A percentile compares a stretch with the other conserved stretches of the same genome.
Evolutionary conservation across 2,329 filamentous ascomycete genomes (phyloP).

Genomic region (Diaporthe citrichinensis): DNA sequence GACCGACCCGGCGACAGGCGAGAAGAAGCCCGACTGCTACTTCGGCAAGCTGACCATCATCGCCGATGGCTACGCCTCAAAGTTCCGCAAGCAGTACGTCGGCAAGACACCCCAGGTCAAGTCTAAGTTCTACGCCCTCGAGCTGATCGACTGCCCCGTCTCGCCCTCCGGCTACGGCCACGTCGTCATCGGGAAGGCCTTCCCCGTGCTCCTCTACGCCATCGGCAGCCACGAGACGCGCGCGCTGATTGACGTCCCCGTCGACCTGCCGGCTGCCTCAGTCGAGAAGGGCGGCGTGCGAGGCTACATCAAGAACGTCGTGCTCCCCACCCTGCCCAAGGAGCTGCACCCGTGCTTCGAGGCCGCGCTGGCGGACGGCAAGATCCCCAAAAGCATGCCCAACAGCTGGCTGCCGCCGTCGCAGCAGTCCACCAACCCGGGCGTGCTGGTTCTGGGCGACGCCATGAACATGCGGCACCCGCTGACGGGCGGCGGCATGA

Average conservation of each 20-base stretch:
- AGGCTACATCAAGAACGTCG: conserved; percentile 81
- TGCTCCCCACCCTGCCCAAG: conserved; percentile 83
- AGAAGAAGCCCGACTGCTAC: conserved; percentile 79
- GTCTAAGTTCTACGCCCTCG: conserved; percentile 93
- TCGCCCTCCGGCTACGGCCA: conserved; percentile 84
- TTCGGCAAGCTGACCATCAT: conserved; percentile 91
- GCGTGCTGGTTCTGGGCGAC: conserved; percentile 88
- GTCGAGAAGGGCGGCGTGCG: conserved; percentile 85
- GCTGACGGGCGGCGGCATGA: conserved; percentile 97
- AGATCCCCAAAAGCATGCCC: conserved; percentile 88
- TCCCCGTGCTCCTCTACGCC: conserved; percentile 92
- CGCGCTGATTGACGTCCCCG: conserved; percentile 88
- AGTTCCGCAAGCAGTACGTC: conserved; percentile 87
- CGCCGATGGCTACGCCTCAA: conserved; percentile 92
- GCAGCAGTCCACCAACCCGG: conserved; percentile 70
- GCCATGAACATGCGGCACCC: conserved; percentile 99
- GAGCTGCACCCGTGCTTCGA: conserved; percentile 80
- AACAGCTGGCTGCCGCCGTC: conserved; percentile 92
- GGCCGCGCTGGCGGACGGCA: conserved; percentile 82
- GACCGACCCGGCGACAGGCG: conserved; percentile 66
- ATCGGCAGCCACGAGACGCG: conserved; percentile 96
- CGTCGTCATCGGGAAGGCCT: conserved; percentile 84
- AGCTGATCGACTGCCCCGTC: conserved; percentile 89
- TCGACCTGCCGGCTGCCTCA: conserved; percentile 80
- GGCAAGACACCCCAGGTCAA: conserved; percentile 76